Evolutionary conservation across 768 basidiomycete genomes (phyloP).

Genomic region (Amanita thiersii): DNA sequence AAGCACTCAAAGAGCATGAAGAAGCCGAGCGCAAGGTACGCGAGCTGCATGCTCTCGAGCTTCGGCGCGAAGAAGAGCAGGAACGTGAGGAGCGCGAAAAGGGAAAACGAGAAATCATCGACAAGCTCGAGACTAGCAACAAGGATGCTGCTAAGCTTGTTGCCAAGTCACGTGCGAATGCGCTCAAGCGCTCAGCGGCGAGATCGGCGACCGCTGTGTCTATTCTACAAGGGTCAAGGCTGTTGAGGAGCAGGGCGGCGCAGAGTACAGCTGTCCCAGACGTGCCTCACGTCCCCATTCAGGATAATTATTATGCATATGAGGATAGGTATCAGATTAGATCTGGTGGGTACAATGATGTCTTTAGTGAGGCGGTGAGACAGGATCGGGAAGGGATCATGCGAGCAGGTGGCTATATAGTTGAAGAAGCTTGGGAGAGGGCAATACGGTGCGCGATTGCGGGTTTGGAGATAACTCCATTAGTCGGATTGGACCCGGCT

Average conservation of each 20-base stretch:
- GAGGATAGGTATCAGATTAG: constrained; percentile 56
- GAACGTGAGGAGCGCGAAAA: constrained; percentile 73
- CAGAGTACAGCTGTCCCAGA: constrained; percentile 65
- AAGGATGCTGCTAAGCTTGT: constrained; percentile 65
- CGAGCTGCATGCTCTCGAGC: constrained; percentile 59
- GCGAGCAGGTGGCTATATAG: constrained; percentile 74
- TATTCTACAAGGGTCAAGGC: constrained; percentile 37
- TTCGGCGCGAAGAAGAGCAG: constrained; percentile 62
- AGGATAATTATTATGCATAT: constrained; percentile 71
- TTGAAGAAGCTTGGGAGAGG: constrained; percentile 83
- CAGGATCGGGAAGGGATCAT: constrained; percentile 72
- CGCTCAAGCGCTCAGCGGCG: constrained; percentile 51
- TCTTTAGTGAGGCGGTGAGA: constrained; percentile 67
- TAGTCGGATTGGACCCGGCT: constrained; percentile 21
- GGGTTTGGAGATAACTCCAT: constrained; percentile 56
- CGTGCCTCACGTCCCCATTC: constrained; percentile 70
- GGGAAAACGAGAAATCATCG: constrained; percentile 66
- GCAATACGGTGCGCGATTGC: constrained; percentile 69
- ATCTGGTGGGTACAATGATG: constrained; percentile 57
- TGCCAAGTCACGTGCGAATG: constrained; percentile 59
- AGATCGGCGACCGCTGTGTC: constrained; percentile 39
- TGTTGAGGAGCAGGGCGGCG: constrained; percentile 56
- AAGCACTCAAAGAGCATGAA: constrained; percentile 69
- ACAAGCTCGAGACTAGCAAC: constrained; percentile 71
- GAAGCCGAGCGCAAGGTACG: constrained; percentile 68